phyloP scores from a whole-genome alignment of 257 asterid species.

The Lithospermum erythrorhizon region DNA sequence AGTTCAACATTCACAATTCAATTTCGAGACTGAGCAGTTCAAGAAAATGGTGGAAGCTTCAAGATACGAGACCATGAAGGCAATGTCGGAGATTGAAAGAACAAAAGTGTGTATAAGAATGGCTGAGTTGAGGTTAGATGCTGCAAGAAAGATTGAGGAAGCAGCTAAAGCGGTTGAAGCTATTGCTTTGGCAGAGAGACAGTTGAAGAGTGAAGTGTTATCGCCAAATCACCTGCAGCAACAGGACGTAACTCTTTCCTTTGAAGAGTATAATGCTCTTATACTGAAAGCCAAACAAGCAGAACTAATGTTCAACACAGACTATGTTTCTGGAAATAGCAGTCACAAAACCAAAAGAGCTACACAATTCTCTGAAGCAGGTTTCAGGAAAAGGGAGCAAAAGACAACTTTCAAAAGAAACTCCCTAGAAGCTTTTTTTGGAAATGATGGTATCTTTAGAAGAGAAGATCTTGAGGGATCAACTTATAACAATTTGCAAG shows the following conservation, averaged over 20 bases:
- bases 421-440: constrained; percentile 23
- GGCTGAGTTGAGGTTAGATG: constrained; percentile 87
- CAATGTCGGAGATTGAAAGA: constrained; percentile 73
- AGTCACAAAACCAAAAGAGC: constrained; percentile 8
- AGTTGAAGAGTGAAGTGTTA: constrained; percentile 12
- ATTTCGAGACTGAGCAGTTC: constrained; percentile 69
- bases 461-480: constrained; percentile 7
- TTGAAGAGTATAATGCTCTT: constrained; percentile 56
- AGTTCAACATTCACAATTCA: constrained; percentile 18
- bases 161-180: constrained; percentile 89
- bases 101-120: constrained; percentile 66
- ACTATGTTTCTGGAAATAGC: constrained; percentile 38
- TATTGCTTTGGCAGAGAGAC: constrained; percentile 41
- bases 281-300: constrained; percentile 43
- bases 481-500: constrained; percentile 13
- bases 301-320: constrained; percentile 52
- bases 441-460: constrained; percentile 16
- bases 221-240: constrained; percentile 13
- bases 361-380: constrained; percentile 23
- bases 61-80: constrained; percentile 77
- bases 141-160: constrained; percentile 91
- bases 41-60: constrained; percentile 89
- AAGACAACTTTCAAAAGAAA: constrained; percentile 19
- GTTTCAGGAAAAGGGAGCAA: constrained; percentile 44
- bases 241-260: constrained; percentile 51